These are phyloP conservation scores for Mucor sp. DNA, from an alignment of 371 early-diverging fungal species.

Conservation along the genomic window DNA sequence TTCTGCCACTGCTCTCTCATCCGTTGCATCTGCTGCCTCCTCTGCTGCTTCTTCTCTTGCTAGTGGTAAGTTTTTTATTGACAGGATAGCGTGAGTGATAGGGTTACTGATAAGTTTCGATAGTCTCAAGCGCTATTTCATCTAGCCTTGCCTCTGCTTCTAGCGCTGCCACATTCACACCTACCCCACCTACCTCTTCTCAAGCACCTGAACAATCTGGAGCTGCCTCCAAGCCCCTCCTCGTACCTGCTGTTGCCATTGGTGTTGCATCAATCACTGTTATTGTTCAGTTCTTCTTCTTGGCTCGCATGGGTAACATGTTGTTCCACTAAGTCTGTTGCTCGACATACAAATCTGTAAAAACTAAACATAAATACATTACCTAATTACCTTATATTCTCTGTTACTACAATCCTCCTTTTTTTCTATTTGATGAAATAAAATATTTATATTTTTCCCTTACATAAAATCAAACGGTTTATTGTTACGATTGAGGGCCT, in stretches of 20 bases:
- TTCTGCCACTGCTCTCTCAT: not conserved
- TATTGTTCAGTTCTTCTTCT: conserved; percentile 14
- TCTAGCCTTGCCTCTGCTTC: conserved; percentile 2
- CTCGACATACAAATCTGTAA: not conserved
- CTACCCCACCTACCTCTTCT: conserved; percentile 9
- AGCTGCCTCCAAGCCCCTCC: not conserved
- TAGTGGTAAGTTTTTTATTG: not conserved
- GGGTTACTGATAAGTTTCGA: not conserved
- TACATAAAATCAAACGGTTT: not conserved
- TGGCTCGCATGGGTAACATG: conserved; percentile 2
- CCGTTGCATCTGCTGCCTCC: not conserved
- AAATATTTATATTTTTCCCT: not conserved
- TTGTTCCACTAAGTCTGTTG: not conserved
- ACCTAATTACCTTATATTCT: not conserved
- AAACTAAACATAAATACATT: not conserved
- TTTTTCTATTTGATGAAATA: not conserved
- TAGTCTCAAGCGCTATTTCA: conserved; percentile 1
- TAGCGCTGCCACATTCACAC: conserved; percentile 1
- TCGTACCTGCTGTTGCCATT: conserved; percentile 14
- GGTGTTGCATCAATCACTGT: conserved; percentile 10
- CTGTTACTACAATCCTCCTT: not conserved
- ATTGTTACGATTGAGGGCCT: not conserved
- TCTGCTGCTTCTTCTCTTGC: conserved; percentile 10
- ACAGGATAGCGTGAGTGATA: not conserved
- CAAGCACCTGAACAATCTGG: conserved; percentile 1